Evolutionary conservation across 768 basidiomycete genomes (phyloP), one percentile per base, ranked within the genome.

Genomic region (Tricholoma sp.): DNA sequence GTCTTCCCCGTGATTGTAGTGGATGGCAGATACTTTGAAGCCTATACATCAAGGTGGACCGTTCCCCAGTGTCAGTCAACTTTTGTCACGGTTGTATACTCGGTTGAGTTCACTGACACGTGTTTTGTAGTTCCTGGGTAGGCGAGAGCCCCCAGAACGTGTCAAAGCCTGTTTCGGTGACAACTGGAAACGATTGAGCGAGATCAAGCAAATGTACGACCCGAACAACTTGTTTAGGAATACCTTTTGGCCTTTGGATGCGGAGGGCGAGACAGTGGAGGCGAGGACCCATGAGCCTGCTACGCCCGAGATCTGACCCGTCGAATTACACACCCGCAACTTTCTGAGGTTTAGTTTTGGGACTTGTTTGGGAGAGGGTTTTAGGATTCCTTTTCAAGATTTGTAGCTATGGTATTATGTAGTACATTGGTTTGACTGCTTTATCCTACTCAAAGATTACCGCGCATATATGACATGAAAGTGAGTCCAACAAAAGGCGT

Each of bases 11-110:
- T 39, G 55, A 24, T 47, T 55, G 24, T 52, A 92, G 83, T 96
- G 94, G 94, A 89, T 96, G 55, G 71, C 81, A 15, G 82, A 78
- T 4, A 89, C 89, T 3, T 77, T 95, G 55, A 76, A 82, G 59
- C 81, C 85, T 1, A 82, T 89, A 28, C 81, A 86, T 37, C 72
- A 84, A 44, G 94, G 94, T 29, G 92, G 91, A 18, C 88, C 92
- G 1, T 81, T 86, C 65, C 94, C 94, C 6, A 89, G 88, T 61
- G 93, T 94, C 57, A 54, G 60, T 47, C 34, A 11, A 29, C 20
- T 31, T 24, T 32, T 52, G 29, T 49, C 53, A n/a, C n/a, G n/a
- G n/a, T n/a, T n/a, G 31, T 47, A 50, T 54, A 36, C 56, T 4
- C 33, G 47, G 37, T 62, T 61, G 54, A 52, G 17, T 52, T 59